Percentiles rank a stretch among this genome's conserved stretches.
phyloP scores from a whole-genome alignment of 371 early-diverging fungal genomes.

The Mucor lusitanicus region DNA sequence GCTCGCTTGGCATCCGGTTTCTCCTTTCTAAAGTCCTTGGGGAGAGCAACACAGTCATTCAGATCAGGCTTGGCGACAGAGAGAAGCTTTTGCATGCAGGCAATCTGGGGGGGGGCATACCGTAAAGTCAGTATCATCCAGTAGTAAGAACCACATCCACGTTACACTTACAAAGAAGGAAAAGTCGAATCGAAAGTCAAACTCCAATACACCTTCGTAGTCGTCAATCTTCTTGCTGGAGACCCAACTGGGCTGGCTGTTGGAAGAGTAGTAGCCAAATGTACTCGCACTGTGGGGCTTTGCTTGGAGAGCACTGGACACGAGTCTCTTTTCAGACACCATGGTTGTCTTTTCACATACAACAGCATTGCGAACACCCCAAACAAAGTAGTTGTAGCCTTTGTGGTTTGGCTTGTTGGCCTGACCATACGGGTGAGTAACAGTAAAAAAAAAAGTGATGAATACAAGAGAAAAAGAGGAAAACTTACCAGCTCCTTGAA shows the following conservation, averaged over 20 bases:
- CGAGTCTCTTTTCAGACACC: background rate
- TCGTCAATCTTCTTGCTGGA: background rate
- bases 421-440: conserved; percentile 12
- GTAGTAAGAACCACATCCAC: too few species aligned
- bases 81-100: conserved; percentile 3
- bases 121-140: too few species aligned
- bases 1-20: conserved; percentile 31
- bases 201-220: background rate
- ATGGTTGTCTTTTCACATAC: background rate
- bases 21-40: conserved; percentile 35
- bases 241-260: background rate
- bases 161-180: conserved; percentile 9
- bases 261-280: background rate
- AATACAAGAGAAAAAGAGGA: background rate
- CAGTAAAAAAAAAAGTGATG: background rate
- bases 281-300: background rate
- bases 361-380: conserved; percentile 17
- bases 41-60: conserved; percentile 26
- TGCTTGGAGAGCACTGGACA: background rate
- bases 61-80: conserved; percentile 12
- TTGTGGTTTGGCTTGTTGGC: conserved; percentile 25
- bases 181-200: conserved; percentile 12
- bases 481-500: background rate
- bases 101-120: conserved; percentile 12
- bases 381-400: conserved; percentile 33